Percentiles rank a stretch among this genome's conserved stretches.
phyloP scores from a whole-genome alignment of 768 basidiomycete genomes.

The Dioszegia hungarica region DNA sequence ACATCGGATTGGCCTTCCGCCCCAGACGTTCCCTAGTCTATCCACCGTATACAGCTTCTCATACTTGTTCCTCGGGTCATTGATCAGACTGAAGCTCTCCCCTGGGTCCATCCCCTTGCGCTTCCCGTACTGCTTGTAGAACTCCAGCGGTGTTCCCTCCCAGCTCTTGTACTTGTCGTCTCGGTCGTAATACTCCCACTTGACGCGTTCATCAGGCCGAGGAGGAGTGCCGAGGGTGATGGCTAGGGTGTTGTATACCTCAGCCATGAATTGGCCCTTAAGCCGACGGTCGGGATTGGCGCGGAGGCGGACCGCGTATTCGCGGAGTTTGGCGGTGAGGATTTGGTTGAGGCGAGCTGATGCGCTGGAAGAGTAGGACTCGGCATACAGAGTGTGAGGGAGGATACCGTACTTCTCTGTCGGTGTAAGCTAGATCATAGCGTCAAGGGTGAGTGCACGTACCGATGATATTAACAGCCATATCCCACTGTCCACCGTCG shows the following conservation, averaged over 20 bases:
- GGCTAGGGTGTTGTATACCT: slow-evolving; percentile 76
- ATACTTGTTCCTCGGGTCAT: slow-evolving; percentile 85
- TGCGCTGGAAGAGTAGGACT: slow-evolving; percentile 74
- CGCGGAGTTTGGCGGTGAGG: slow-evolving; percentile 84
- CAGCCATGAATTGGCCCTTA: slow-evolving; percentile 79
- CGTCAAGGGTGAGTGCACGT: slow-evolving; percentile 20
- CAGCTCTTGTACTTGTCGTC: slow-evolving; percentile 69
- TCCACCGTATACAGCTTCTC: slow-evolving; percentile 83
- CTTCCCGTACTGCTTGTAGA: slow-evolving; percentile 61
- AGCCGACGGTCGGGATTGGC: slow-evolving; percentile 50
- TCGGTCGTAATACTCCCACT: slow-evolving; percentile 83
- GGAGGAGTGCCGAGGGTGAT: slow-evolving; percentile 85
- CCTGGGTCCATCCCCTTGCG: slow-evolving; percentile 62
- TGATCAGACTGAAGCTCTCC: slow-evolving; percentile 85
- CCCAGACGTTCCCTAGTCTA: slow-evolving; percentile 88
- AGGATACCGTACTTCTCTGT: slow-evolving; percentile 74
- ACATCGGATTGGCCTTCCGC: slow-evolving; percentile 79
- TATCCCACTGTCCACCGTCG: slow-evolving; percentile 95
- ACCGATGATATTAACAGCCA: slow-evolving; percentile 68
- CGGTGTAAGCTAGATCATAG: neutral
- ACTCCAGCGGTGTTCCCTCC: slow-evolving; percentile 76
- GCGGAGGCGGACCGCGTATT: slow-evolving; percentile 80
- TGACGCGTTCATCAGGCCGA: slow-evolving; percentile 61
- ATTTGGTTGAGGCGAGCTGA: slow-evolving; percentile 69
- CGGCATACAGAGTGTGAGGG: slow-evolving; percentile 72